Base-by-base conservation (phyloP, 2,329 filamentous ascomycete genomes). In the Fusarium sublunatum region DNA sequence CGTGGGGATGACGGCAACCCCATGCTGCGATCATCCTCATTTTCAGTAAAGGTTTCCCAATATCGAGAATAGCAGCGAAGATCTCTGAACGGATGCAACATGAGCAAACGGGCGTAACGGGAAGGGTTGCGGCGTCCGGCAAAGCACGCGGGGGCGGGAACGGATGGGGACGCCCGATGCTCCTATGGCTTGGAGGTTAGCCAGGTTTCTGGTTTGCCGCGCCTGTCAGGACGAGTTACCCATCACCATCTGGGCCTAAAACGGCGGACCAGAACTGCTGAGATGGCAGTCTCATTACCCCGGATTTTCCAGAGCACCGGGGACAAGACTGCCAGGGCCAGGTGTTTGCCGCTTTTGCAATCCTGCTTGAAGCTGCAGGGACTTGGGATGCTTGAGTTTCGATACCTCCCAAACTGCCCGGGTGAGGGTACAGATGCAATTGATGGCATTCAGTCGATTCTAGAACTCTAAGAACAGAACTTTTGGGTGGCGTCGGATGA, bases 131-230 rank as follows among this genome's bases (percentile, higher is more conserved):
- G 53, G 52, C 57, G 38, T 49, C 44, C 52, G 61, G 61, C 57
- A 65, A 61, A 61, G 44, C 57, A 65, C 57, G 61, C 61, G 61
- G 53, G 61, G 55, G 48, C 43, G 57, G 57, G 13, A 54, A 47
- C 42, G 57, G 46, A 31, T 38, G 47, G 51, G 40, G 24, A 36
- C 45, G 57, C 43, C 41, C 39, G 40, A 61, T 48, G 36, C 24
- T 13, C 51, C 25, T 56, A 61, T 65, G 57, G 57, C 61, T 59
- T 63, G 49, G 39, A 25, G 45, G 58, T 55, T 53, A 54, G 46
- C 58, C 49, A 52, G 63, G 62, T 52, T 60, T 66, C 46, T 36
- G 24, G 28, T 64, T 66, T 70, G 64, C 68, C 68, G 68, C 68
- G 32, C 68, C 68, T 70, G 45, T 70, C 38, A 70, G 46, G 55